A percentile compares a stretch with the other conserved stretches of the same genome.
Evolutionary conservation across 2,329 filamentous ascomycete species (phyloP).

Genomic region (Ophiocordyceps unilateralis): DNA sequence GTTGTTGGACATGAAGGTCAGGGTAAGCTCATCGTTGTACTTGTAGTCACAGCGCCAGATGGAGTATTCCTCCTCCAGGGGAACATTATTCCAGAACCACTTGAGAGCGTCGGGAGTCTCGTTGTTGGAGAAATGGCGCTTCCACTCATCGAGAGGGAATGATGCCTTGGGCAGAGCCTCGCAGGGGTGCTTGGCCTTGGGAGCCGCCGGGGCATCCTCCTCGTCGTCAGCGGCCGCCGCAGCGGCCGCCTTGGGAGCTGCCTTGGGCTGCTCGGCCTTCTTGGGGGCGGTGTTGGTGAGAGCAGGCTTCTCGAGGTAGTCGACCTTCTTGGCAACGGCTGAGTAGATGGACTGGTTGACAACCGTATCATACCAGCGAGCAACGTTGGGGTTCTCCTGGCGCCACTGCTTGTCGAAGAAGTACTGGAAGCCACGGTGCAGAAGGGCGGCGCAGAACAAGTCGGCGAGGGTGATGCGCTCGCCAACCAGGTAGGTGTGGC

Average conservation of each 20-base stretch:
- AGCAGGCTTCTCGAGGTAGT: slow-evolving; percentile 71
- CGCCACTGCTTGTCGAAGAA: slow-evolving; percentile 91
- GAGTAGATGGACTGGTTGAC: slow-evolving; percentile 85
- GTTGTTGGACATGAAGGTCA: slow-evolving; percentile 99
- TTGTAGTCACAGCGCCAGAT: slow-evolving; percentile 93
- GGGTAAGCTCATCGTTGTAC: slow-evolving; percentile 95
- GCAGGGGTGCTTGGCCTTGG: slow-evolving; percentile 94
- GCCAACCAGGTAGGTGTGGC: slow-evolving; percentile 94
- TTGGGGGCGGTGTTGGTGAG: slow-evolving; percentile 53
- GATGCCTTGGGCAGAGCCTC: slow-evolving; percentile 67
- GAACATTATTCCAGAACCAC: slow-evolving; percentile 97
- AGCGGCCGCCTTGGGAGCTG: slow-evolving; percentile 42
- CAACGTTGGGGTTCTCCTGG: slow-evolving; percentile 62
- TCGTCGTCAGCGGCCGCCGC: slow-evolving; percentile 19
- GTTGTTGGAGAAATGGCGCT: slow-evolving; percentile 96
- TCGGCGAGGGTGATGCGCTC: slow-evolving; percentile 97
- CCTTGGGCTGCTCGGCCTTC: slow-evolving; percentile 57
- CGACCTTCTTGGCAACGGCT: slow-evolving; percentile 55
- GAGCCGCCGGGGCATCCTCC: slow-evolving; percentile 32
- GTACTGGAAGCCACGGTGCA: slow-evolving; percentile 78
- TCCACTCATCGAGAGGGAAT: slow-evolving; percentile 88
- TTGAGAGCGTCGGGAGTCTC: slow-evolving; percentile 73
- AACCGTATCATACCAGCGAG: slow-evolving; percentile 91
- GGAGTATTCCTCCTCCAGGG: slow-evolving; percentile 86
- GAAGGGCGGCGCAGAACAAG: slow-evolving; percentile 63